Evolutionary conservation across 805 yeast species (phyloP).

Genomic region (Metschnikowia vanudenii): DNA sequence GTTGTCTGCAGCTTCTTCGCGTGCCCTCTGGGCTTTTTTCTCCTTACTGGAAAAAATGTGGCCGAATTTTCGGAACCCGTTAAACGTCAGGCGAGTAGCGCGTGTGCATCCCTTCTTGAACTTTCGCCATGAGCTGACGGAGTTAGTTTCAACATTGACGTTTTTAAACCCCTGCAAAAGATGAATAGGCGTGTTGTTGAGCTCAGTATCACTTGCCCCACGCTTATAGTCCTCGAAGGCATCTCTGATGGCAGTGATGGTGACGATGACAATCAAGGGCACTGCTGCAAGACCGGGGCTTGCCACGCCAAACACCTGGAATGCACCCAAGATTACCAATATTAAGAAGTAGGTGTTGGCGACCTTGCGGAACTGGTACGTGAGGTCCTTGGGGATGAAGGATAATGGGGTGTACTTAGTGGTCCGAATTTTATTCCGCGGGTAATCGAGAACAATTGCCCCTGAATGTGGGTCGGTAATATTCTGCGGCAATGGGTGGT

Average conservation of each 20-base stretch:
- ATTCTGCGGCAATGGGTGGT: constrained; percentile 47
- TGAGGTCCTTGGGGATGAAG: constrained; percentile 82
- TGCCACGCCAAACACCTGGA: constrained; percentile 77
- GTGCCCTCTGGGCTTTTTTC: constrained; percentile 26
- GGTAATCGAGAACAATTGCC: constrained; percentile 57
- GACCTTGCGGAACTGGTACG: constrained; percentile 68
- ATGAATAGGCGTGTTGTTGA: constrained; percentile 66
- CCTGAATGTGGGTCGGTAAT: constrained; percentile 51
- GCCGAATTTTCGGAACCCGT: constrained; percentile 22
- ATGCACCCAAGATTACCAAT: constrained; percentile 76
- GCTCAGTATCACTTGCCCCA: constrained; percentile 67
- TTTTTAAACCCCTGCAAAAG: constrained; percentile 53
- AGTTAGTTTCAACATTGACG: constrained; percentile 53
- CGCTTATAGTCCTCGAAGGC: constrained; percentile 80
- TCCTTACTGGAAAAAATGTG: constrained; percentile 28
- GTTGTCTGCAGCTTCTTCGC: constrained; percentile 26
- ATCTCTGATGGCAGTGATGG: constrained; percentile 73
- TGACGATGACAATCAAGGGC: constrained; percentile 75
- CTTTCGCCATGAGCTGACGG: constrained; percentile 62
- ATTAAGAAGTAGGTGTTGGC: constrained; percentile 87
- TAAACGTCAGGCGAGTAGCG: constrained; percentile 17
- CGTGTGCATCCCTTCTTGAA: constrained; percentile 60
- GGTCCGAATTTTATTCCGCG: constrained; percentile 90
- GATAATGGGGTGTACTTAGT: constrained; percentile 91
- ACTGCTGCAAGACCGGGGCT: constrained; percentile 73